These are phyloP conservation scores for Diplodia scrobiculata DNA, from an alignment of 2,329 filamentous ascomycete species.

Conservation along the genomic window DNA sequence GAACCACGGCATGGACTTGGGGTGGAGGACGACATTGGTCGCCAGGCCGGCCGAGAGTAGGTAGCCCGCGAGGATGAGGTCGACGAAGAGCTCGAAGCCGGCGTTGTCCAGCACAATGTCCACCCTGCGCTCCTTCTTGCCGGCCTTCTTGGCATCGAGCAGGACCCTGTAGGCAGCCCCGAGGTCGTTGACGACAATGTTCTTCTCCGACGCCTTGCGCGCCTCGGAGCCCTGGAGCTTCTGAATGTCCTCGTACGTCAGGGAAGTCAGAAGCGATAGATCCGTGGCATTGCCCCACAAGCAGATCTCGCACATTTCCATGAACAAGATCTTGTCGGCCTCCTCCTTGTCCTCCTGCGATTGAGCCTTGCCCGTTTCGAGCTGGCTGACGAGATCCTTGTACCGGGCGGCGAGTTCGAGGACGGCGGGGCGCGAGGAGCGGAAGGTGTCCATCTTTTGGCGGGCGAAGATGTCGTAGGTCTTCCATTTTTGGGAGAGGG, in stretches of 20 bases:
- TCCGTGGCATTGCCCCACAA: slow-evolving; percentile 98
- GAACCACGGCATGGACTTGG: slow-evolving; percentile 97
- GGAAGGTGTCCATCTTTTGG: slow-evolving; percentile 90
- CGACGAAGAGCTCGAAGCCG: slow-evolving; percentile 95
- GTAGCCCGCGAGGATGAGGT: slow-evolving; percentile 88
- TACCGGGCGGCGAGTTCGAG: slow-evolving; percentile 80
- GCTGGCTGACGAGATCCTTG: slow-evolving; percentile 68
- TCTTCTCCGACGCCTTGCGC: slow-evolving; percentile 82
- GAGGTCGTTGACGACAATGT: slow-evolving; percentile 88
- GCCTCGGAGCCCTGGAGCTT: slow-evolving; percentile 89
- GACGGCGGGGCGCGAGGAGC: slow-evolving; percentile 83
- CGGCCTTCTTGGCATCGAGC: slow-evolving; percentile 64
- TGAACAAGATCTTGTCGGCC: slow-evolving; percentile 77
- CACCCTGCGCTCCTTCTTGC: slow-evolving; percentile 69
- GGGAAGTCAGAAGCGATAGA: slow-evolving; percentile 81
- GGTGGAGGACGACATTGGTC: slow-evolving; percentile 83
- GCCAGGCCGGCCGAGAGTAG: slow-evolving; percentile 81
- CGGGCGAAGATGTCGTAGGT: slow-evolving; percentile 84
- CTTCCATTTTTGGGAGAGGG: slow-evolving; percentile 78
- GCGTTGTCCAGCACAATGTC: slow-evolving; percentile 97
- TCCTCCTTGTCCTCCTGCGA: slow-evolving; percentile 57
- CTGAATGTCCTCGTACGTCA: slow-evolving; percentile 95
- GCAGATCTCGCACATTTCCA: slow-evolving; percentile 94
- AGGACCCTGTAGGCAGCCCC: slow-evolving; percentile 69
- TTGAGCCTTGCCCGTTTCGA: slow-evolving; percentile 53